Conservation (phyloP, 371 early-diverging fungal genomes). For the Haplosporangium sp. region DNA sequence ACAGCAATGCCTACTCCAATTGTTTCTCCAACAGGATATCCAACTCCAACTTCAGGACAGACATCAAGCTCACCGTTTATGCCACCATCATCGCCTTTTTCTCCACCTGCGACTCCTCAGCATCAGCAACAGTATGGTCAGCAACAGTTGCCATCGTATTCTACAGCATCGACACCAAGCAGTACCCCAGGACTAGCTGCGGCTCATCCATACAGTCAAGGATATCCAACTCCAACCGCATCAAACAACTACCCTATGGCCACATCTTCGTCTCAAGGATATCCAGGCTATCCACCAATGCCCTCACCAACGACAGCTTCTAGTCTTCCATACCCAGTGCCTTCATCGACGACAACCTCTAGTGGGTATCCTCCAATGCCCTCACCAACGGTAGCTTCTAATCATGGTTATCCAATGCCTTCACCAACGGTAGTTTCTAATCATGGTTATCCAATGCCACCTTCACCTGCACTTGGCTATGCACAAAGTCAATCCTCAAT, state of each 20-base stretch:
- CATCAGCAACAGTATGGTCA: neutral
- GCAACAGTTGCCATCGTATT: neutral
- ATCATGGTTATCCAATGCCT: constrained; percentile 26
- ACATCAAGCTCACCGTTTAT: constrained; percentile 10
- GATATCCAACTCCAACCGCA: constrained; percentile 33
- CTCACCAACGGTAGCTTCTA: neutral
- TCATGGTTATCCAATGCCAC: constrained; percentile 33
- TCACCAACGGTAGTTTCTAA: constrained; percentile 5
- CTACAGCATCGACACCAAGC: constrained; percentile 10
- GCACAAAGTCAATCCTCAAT: neutral
- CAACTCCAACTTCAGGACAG: neutral
- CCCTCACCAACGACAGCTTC: constrained; percentile 17
- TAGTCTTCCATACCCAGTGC: too few species aligned
- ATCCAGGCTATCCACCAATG: constrained; percentile 29
- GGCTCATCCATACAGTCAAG: constrained; percentile 45
- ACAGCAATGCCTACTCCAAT: constrained; percentile 13
- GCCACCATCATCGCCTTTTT: constrained; percentile 26
- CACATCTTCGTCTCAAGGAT: constrained; percentile 27
- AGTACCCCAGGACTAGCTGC: constrained; percentile 14
- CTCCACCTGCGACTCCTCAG: constrained; percentile 16
- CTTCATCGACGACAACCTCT: too few species aligned
- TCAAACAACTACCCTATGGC: constrained; percentile 32
- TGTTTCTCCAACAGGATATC: constrained; percentile 1
- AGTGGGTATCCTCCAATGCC: too few species aligned
- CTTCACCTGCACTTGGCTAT: constrained; percentile 20